A percentile compares a stretch with the other conserved stretches of the same genome.
Conservation (phyloP, 176 grass and related monocot species). For the Stipa capillata region DNA sequence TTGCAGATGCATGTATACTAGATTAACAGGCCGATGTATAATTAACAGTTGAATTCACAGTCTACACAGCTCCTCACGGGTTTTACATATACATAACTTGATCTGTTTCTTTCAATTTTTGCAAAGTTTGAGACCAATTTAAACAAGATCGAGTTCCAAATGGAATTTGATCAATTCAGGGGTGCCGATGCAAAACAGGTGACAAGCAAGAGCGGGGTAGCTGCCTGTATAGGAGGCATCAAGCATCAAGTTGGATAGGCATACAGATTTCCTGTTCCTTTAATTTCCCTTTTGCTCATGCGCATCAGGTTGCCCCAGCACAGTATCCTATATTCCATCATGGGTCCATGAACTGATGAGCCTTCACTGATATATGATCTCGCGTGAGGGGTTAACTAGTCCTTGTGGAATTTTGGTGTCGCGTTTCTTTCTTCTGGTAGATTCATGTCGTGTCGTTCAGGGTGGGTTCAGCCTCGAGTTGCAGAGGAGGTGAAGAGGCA, state of each 20-base stretch:
- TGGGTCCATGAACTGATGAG: background rate
- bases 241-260: background rate
- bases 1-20: slow-evolving; percentile 21
- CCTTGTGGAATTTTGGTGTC: background rate
- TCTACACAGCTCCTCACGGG: background rate
- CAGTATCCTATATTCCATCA: background rate
- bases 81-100: background rate
- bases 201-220: background rate
- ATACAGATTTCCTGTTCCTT: background rate
- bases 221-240: background rate
- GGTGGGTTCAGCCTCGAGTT: background rate
- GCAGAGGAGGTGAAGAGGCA: background rate
- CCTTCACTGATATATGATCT: background rate
- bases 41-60: slow-evolving; percentile 20
- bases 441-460: slow-evolving; percentile 9
- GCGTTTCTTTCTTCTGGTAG: slow-evolving; percentile 6
- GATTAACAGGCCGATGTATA: background rate
- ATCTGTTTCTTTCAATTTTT: background rate
- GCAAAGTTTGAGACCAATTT: background rate
- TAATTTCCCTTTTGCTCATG: background rate
- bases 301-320: background rate
- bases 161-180: background rate
- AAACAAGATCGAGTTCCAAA: background rate
- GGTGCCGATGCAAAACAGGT: background rate
- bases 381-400: background rate